Evolutionary conservation across 2,329 filamentous ascomycete genomes (phyloP), one percentile per base, ranked within the genome.

Genomic region (Pseudogymnoascus verrucosus): DNA sequence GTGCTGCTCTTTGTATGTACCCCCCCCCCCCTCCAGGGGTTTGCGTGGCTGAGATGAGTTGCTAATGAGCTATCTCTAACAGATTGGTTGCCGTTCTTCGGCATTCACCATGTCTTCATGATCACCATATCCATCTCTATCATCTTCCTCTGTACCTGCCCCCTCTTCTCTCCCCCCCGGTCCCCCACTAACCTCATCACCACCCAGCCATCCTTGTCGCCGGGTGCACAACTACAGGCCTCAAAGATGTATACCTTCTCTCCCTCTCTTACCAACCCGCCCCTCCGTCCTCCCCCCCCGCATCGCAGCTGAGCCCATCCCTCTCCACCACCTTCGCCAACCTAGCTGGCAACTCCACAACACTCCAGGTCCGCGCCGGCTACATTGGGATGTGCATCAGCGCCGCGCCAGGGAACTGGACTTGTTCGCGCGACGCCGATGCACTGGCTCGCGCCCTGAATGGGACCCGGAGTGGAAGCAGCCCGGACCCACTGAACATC

Each of bases 371-470:
- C 26, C 88, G 95, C 64, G 95, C 99, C 31, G 95, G 95, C 68
- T 99, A 96, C 80, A 99, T 99, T 72, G 95, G 95, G 70, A 96
- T 99, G 75, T 99, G 95, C 78, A 87, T 98, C 75, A 95, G 92
- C 77, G 87, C 90, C 1, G 91, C 96, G 74, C 89, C 89, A 65
- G 93, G 93, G 68, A 87, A 88, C 21, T 99, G 91, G 84, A 84
- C 98, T 64, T 99, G 95, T 83, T 95, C 90, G 75, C 95, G 96
- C 82, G 99, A 99, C 76, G 95, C 95, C 19, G 97, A 93, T 2
- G 88, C 93, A 2, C 83, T 99, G 54, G 93, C 95, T 3, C 44
- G 44, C 3, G 4, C 23, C 23, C 23, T 51, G 7, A 51, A 51
- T 4, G 14, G 3, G 37, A 89, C 95, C 75, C 89, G 96, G 77